These are phyloP conservation scores for Penicillium hordei DNA, from an alignment of 2,329 filamentous ascomycete species.

Conservation along the genomic window DNA sequence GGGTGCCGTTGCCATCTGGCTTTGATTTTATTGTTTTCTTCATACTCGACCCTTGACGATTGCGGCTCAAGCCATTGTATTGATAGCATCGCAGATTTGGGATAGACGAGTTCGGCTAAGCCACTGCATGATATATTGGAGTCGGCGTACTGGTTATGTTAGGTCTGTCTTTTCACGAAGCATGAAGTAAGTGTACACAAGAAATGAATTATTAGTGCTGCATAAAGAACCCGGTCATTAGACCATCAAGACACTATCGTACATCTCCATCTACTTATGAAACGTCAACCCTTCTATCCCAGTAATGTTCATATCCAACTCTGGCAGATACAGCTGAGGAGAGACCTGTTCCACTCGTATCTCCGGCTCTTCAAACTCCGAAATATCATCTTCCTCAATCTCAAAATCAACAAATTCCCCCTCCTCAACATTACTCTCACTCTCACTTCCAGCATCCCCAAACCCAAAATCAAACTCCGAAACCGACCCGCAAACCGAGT, in stretches of 20 bases:
- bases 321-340: slow-evolving; percentile 20
- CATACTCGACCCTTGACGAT: not conserved
- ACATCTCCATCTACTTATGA: slow-evolving; percentile 1
- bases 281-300: slow-evolving; percentile 19
- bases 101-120: slow-evolving; percentile 13
- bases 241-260: not conserved
- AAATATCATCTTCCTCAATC: not conserved
- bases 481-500: slow-evolving; percentile 11
- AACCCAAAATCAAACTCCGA: slow-evolving; percentile 28
- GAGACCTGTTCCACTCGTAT: slow-evolving; percentile 12
- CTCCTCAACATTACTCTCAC: slow-evolving; percentile 11
- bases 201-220: slow-evolving; percentile 8
- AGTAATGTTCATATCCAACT: slow-evolving; percentile 19
- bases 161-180: slow-evolving; percentile 12
- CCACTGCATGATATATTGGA: not conserved
- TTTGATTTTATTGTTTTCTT: slow-evolving; percentile 14
- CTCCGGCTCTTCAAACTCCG: slow-evolving; percentile 1
- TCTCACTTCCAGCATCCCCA: slow-evolving; percentile 17
- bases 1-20: slow-evolving; percentile 26
- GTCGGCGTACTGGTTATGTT: slow-evolving; percentile 1
- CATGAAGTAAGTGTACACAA: slow-evolving; percentile 8
- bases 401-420: not conserved
- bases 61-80: slow-evolving; percentile 13
- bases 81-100: slow-evolving; percentile 17
- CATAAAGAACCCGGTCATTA: not conserved